A percentile compares a stretch with the other conserved stretches of the same genome.
These are phyloP conservation scores for Lactifluus subvellereus DNA, from an alignment of 768 basidiomycete species.

Conservation along the genomic window DNA sequence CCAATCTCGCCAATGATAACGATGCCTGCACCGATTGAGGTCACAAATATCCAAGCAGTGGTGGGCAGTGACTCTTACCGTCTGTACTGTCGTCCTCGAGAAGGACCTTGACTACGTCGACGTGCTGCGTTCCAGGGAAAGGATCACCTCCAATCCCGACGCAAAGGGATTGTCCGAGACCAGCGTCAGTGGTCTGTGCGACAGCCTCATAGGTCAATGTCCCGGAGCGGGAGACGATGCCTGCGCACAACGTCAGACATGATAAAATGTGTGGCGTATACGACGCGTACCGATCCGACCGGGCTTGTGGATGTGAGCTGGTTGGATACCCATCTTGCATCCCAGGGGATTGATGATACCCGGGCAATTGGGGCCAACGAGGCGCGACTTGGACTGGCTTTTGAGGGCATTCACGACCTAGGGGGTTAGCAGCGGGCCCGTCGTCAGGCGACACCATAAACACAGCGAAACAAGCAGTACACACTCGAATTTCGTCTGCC, in stretches of 20 bases:
- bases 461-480: slow-evolving; percentile 19
- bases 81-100: slow-evolving; percentile 91
- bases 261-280: neutral
- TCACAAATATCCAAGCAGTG: neutral
- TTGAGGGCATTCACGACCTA: slow-evolving; percentile 93
- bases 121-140: slow-evolving; percentile 92
- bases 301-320: slow-evolving; percentile 94
- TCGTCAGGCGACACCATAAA: neutral
- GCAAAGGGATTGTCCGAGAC: slow-evolving; percentile 93
- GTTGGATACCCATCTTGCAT: slow-evolving; percentile 99
- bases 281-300: slow-evolving; percentile 79
- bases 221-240: slow-evolving; percentile 92
- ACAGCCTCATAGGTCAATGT: slow-evolving; percentile 99
- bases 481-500: slow-evolving; percentile 86
- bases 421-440: neutral
- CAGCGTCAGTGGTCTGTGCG: slow-evolving; percentile 91
- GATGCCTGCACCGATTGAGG: slow-evolving; percentile 53
- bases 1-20: slow-evolving; percentile 99
- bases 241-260: slow-evolving; percentile 34
- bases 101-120: slow-evolving; percentile 95
- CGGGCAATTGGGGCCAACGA: slow-evolving; percentile 98
- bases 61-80: slow-evolving; percentile 42
- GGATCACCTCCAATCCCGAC: slow-evolving; percentile 98
- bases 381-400: slow-evolving; percentile 88
- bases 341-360: slow-evolving; percentile 96